A percentile compares a stretch with the other conserved stretches of the same genome.
These are phyloP conservation scores for Lactifluus subvellereus DNA, from an alignment of 768 basidiomycete species.

Conservation along the genomic window DNA sequence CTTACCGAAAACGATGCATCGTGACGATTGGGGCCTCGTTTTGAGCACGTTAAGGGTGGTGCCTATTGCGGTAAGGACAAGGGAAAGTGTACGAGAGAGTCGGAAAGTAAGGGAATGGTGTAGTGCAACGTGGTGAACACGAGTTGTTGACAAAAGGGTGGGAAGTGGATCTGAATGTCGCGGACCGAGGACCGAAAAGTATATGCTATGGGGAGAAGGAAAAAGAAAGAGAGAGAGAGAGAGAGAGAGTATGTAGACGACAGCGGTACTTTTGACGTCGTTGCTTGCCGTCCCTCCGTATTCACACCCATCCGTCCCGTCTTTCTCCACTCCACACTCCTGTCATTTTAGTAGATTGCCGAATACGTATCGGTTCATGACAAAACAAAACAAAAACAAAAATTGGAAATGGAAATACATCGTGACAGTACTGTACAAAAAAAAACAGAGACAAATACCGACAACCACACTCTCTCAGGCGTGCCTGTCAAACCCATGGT, in stretches of 20 bases:
- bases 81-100: constrained; percentile 24
- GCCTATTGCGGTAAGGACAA: constrained; percentile 21
- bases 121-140: constrained; percentile 72
- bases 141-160: constrained; percentile 40
- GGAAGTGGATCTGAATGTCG: background rate
- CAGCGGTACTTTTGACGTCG: too few species aligned
- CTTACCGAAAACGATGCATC: constrained; percentile 85
- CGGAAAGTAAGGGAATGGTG: constrained; percentile 32
- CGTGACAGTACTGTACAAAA: too few species aligned
- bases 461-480: constrained; percentile 3
- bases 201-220: background rate
- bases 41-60: constrained; percentile 55
- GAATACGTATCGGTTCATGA: too few species aligned
- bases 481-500: constrained; percentile 11
- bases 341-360: too few species aligned
- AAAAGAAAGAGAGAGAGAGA: background rate
- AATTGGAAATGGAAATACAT: too few species aligned
- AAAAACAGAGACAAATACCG: background rate
- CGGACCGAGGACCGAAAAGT: background rate
- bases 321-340: too few species aligned
- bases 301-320: too few species aligned
- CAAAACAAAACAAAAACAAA: too few species aligned
- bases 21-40: constrained; percentile 42
- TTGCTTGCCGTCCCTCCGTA: too few species aligned
- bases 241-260: background rate